These are phyloP conservation scores for Sporothrix variecibatus DNA, from an alignment of 2,329 filamentous ascomycete species.

Conservation along the genomic window DNA sequence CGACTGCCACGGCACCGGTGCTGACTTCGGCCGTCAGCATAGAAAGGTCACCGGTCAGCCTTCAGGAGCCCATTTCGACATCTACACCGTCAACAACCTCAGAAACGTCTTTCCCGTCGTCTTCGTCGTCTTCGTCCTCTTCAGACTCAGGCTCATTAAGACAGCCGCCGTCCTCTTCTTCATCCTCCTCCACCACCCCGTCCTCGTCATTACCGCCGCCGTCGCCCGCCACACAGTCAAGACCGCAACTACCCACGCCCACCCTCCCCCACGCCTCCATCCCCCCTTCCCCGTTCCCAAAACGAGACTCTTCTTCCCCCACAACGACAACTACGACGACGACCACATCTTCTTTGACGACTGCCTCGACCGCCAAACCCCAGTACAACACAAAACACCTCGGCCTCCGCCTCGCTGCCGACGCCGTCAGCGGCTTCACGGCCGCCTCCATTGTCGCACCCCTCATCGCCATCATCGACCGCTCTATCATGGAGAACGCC, in stretches of 20 bases:
- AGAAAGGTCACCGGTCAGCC: not conserved
- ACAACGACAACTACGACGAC: not conserved
- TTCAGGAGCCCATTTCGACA: not conserved
- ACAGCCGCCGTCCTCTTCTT: not conserved
- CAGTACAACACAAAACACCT: constrained; percentile 32
- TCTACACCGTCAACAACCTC: not conserved
- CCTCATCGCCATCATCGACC: constrained; percentile 83
- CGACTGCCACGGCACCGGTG: not conserved
- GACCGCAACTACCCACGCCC: not conserved
- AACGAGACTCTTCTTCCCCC: not conserved
- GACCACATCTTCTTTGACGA: not conserved
- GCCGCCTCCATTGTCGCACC: constrained; percentile 79
- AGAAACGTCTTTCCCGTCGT: not conserved
- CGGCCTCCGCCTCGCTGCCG: constrained; percentile 42
- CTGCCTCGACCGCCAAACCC: not conserved
- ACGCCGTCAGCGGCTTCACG: constrained; percentile 56
- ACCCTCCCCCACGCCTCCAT: not conserved
- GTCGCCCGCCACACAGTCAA: not conserved
- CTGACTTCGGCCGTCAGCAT: not conserved
- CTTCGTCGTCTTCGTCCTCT: not conserved
- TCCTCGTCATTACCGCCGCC: not conserved
- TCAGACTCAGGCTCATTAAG: not conserved
- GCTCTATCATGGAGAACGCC: constrained; percentile 83
- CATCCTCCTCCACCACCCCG: not conserved
- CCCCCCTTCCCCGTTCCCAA: not conserved